Conservation (phyloP, 1,284 basidiomycete species). For the Trichosporon sp. region DNA sequence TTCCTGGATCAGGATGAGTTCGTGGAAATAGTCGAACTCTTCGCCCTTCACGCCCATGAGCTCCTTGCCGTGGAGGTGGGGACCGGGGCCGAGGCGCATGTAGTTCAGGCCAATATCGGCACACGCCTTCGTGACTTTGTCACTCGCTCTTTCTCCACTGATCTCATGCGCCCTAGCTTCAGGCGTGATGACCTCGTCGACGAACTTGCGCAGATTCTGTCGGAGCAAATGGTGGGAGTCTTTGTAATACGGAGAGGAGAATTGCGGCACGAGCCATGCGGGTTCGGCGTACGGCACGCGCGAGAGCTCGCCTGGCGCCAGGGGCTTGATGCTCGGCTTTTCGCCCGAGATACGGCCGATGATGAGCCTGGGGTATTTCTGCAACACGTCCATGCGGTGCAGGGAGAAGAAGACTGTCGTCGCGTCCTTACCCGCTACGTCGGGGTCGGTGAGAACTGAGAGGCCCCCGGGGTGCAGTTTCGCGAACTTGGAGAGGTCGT, state of each 20-base stretch:
- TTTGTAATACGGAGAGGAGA: slow-evolving; percentile 80
- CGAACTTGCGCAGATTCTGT: slow-evolving; percentile 60
- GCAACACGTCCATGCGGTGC: slow-evolving; percentile 77
- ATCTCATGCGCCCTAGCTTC: slow-evolving; percentile 68
- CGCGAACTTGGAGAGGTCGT: slow-evolving; percentile 75
- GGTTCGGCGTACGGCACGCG: slow-evolving; percentile 78
- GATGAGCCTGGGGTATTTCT: slow-evolving; percentile 70
- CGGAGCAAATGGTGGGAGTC: slow-evolving; percentile 61
- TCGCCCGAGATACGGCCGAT: slow-evolving; percentile 72
- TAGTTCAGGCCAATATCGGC: slow-evolving; percentile 73
- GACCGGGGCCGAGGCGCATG: slow-evolving; percentile 80
- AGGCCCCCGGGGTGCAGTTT: slow-evolving; percentile 79
- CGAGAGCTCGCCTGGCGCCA: slow-evolving; percentile 64
- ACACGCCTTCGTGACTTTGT: slow-evolving; percentile 53
- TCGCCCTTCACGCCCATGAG: slow-evolving; percentile 85
- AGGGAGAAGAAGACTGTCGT: slow-evolving; percentile 83
- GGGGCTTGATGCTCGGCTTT: slow-evolving; percentile 62
- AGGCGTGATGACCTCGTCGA: slow-evolving; percentile 61
- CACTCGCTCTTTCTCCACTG: slow-evolving; percentile 68
- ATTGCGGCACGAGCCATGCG: slow-evolving; percentile 77
- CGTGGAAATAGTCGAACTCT: slow-evolving; percentile 75
- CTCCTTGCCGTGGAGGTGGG: slow-evolving; percentile 76
- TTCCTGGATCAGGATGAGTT: slow-evolving; percentile 87
- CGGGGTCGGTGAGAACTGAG: slow-evolving; percentile 58
- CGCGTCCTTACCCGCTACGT: slow-evolving; percentile 71